Evolutionary conservation across 331 rosid species (phyloP).

Genomic region (Rosa hybrid): DNA sequence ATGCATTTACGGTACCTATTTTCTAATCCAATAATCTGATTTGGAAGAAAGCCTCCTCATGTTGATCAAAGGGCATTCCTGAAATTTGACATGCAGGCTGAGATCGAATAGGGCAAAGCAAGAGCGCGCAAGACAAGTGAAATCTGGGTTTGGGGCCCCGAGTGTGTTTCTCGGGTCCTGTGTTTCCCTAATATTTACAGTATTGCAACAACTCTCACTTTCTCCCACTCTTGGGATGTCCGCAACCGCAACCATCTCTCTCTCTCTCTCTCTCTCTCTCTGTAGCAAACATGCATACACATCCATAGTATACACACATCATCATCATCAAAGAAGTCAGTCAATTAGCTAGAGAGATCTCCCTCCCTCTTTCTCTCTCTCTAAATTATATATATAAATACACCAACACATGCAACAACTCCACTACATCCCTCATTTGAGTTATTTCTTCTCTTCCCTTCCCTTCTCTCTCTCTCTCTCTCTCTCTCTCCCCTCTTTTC

Average conservation of each 20-base stretch:
- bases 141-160: conserved; percentile 58
- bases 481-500: not conserved
- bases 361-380: not conserved
- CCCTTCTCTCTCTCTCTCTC: conserved; percentile 7
- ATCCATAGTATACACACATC: not conserved
- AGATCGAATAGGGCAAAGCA: not conserved
- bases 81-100: conserved; percentile 20
- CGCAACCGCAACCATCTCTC: conserved; percentile 40
- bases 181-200: conserved; percentile 52
- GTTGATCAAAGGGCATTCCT: conserved; percentile 24
- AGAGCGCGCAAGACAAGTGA: conserved; percentile 41
- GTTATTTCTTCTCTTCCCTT: not conserved
- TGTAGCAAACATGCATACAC: not conserved
- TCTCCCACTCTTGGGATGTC: conserved; percentile 56
- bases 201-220: conserved; percentile 17
- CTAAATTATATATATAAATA: conserved; percentile 45
- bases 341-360: conserved; percentile 7
- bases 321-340: conserved; percentile 8
- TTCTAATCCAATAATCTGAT: not conserved
- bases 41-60: not conserved
- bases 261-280: not conserved
- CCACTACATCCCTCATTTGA: conserved; percentile 32
- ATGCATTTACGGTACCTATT: not conserved
- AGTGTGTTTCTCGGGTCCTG: conserved; percentile 46
- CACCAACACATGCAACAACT: conserved; percentile 46